Evolutionary conservation across 1,284 basidiomycete species (phyloP).

Genomic region (Neotropicomus parvogracilis): DNA sequence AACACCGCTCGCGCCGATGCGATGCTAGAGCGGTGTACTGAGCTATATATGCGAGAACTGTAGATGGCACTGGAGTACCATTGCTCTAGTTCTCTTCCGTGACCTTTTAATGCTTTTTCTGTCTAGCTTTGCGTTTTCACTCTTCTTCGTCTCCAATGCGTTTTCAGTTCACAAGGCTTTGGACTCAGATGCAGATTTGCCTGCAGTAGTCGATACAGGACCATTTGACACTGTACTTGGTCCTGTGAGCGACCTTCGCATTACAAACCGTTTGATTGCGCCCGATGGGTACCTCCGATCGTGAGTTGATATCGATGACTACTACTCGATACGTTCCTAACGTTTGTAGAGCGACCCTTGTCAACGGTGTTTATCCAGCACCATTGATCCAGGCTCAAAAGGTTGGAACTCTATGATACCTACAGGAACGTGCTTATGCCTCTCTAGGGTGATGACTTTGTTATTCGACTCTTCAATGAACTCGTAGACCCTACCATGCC

Average conservation of each 20-base stretch:
- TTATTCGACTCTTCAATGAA: slow-evolving; percentile 27
- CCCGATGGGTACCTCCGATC: slow-evolving; percentile 38
- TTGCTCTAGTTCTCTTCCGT: too few species aligned
- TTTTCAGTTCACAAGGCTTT: background rate
- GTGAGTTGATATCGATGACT: slow-evolving; percentile 16
- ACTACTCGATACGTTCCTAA: background rate
- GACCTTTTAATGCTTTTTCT: slow-evolving; percentile 7
- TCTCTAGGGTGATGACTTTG: background rate
- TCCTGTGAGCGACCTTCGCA: slow-evolving; percentile 12
- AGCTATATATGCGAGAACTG: too few species aligned
- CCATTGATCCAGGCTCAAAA: slow-evolving; percentile 24
- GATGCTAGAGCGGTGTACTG: too few species aligned
- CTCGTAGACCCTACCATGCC: slow-evolving; percentile 33
- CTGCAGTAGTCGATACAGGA: background rate
- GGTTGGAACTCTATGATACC: background rate
- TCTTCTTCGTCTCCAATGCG: slow-evolving; percentile 9
- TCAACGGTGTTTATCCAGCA: slow-evolving; percentile 22
- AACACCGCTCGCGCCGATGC: too few species aligned
- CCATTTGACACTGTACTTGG: slow-evolving; percentile 11
- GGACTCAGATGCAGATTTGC: background rate
- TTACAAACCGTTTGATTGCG: slow-evolving; percentile 29
- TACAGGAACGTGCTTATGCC: background rate
- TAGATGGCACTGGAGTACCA: too few species aligned
- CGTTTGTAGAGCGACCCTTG: slow-evolving; percentile 20
- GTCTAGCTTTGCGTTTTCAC: slow-evolving; percentile 2